These are phyloP conservation scores for Heimioporus sp. DNA, from an alignment of 768 basidiomycete genomes.

Conservation along the genomic window DNA sequence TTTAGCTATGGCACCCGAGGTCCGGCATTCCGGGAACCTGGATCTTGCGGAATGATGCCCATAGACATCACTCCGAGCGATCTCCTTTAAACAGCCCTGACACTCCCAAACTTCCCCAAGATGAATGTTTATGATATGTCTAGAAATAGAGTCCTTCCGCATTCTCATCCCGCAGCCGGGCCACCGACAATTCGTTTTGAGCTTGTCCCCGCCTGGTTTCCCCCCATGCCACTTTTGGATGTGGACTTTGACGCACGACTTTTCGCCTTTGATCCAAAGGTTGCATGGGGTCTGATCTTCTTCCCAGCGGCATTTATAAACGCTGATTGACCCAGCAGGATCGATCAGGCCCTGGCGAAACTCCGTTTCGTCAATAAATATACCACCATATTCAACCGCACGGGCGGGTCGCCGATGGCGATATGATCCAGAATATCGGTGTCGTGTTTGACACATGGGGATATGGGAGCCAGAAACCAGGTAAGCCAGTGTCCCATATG, in stretches of 20 bases:
- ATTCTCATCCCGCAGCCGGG: conserved; percentile 13
- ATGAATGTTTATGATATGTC: conserved; percentile 17
- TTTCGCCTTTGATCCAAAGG: conserved; percentile 16
- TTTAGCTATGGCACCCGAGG: not conserved
- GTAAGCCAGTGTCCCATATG: too few species aligned
- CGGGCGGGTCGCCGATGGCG: not conserved
- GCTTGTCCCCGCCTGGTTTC: conserved; percentile 8
- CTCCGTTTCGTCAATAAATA: conserved; percentile 12
- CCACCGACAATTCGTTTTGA: conserved; percentile 8
- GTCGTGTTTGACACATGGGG: too few species aligned
- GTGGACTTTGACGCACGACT: conserved; percentile 9
- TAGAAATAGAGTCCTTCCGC: conserved; percentile 18
- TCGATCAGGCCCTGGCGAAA: conserved; percentile 1
- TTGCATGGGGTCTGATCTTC: conserved; percentile 3
- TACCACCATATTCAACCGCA: conserved; percentile 4
- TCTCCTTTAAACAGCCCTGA: conserved; percentile 10
- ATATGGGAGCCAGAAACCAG: too few species aligned
- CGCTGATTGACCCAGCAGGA: not conserved
- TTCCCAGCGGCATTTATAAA: conserved; percentile 15
- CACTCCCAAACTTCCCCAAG: conserved; percentile 13
- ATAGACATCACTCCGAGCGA: conserved; percentile 9
- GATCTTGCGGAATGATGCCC: conserved; percentile 5
- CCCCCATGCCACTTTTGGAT: conserved; percentile 19
- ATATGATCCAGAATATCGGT: not conserved
- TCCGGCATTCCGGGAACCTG: not conserved